Evolutionary conservation across 1,139 yeast genomes (phyloP).

Genomic region (Blastobotrys petasosporus): DNA sequence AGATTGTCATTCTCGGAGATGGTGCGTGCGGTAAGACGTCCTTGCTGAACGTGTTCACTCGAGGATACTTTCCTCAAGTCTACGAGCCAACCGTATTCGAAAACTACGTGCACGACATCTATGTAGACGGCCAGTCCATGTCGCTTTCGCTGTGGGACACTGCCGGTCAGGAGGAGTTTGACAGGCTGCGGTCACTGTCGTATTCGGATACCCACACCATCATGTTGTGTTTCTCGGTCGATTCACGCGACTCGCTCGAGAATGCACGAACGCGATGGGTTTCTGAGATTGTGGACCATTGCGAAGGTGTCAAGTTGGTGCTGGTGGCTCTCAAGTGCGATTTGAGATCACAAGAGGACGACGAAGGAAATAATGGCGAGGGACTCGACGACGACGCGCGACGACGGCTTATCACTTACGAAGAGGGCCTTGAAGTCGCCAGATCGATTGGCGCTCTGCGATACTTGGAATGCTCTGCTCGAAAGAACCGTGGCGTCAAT

Average conservation of each 20-base stretch:
- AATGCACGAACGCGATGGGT: conserved; percentile 96
- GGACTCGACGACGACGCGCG: conserved; percentile 25
- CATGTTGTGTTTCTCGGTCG: conserved; percentile 93
- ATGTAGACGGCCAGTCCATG: conserved; percentile 89
- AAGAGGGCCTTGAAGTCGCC: conserved; percentile 83
- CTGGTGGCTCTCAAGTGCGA: conserved; percentile 94
- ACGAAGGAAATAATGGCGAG: conserved; percentile 27
- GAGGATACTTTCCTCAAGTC: conserved; percentile 97
- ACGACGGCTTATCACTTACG: conserved; percentile 53
- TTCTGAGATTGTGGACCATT: conserved; percentile 92
- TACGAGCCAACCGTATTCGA: conserved; percentile 98
- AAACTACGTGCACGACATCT: conserved; percentile 94
- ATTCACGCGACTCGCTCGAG: conserved; percentile 88
- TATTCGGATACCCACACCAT: conserved; percentile 96
- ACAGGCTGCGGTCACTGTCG: conserved; percentile 79
- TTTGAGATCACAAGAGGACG: conserved; percentile 54
- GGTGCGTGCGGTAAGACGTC: conserved; percentile 96
- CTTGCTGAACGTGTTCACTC: conserved; percentile 87
- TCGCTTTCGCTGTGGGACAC: conserved; percentile 96
- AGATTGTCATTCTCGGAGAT: conserved; percentile 93
- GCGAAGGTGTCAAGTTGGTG: conserved; percentile 92
- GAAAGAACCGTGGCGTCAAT: conserved; percentile 88
- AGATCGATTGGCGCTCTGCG: conserved; percentile 64
- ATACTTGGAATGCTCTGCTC: conserved; percentile 89
- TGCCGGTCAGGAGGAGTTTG: conserved; percentile 98